Base-by-base conservation (phyloP, 1,139 yeast genomes). In the Candida pseudoviswanathii region DNA sequence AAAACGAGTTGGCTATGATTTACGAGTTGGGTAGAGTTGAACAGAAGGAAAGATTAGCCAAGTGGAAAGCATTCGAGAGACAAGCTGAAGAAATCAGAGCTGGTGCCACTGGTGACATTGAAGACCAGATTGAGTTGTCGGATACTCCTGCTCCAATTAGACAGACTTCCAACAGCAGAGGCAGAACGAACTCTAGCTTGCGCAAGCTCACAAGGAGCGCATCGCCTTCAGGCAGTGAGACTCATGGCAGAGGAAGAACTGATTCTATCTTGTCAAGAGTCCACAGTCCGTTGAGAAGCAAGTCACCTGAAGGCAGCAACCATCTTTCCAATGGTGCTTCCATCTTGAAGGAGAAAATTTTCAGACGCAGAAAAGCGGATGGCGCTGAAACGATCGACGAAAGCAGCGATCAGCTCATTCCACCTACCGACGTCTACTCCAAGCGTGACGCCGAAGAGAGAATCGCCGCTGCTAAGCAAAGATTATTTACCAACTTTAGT, bases 401-500 rank as follows among this genome's bases (percentile, higher is more conserved):
- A 16, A 21, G 11, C 8, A 6, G 32, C 10, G 45, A 40, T 22
- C 43, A 27, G 2, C 37, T 43, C 3, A 41, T 32, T 25, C 29
- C 42, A 3, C 16, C 45, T 21, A 27, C 32, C 9, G 41, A 48
- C 4, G 40, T 29, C 29, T 44, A 50, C 25, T 55, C 63, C 7
- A 54, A 56, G 32, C 60, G 59, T 32, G 68, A 70, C 44, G 74
- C 73, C 0, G 60, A 63, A 10, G 54, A 52, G 4, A 57, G 65
- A 24, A 69, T 80, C 4, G 62, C 61, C 5, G 49, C 60, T 3
- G 82, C 84, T 0, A 62, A 58, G 43, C 66, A 68, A 9, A 46
- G 70, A 5, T 67, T 79, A 22, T 66, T 75, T 41, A 53, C 58
- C 46, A 81, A 86, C 53, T 70, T 88, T 37, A 80, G 94, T 0